Evolutionary conservation across 768 basidiomycete genomes (phyloP).

Genomic region (Cystofilobasidium bisporidii): DNA sequence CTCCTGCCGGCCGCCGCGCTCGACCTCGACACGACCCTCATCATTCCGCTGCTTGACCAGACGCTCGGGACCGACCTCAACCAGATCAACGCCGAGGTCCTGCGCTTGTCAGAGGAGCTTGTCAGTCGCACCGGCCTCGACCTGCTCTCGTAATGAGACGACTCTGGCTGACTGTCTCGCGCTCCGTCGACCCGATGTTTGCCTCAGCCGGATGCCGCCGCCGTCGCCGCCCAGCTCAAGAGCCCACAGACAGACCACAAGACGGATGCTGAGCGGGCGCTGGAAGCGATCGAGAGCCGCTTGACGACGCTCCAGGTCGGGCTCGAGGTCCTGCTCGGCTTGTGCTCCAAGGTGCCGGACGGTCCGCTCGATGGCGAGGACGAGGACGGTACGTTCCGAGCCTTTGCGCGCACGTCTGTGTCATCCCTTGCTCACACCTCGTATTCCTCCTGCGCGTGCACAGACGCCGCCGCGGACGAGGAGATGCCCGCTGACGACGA

Average conservation of each 20-base stretch:
- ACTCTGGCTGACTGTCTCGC: no score
- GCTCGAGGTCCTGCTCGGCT: conserved; percentile 77
- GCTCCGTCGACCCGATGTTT: no score
- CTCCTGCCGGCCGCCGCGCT: conserved; percentile 53
- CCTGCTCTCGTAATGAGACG: no score
- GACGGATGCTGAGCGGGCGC: conserved; percentile 55
- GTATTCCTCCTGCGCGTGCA: neutral
- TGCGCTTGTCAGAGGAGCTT: conserved; percentile 48
- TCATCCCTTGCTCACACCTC: neutral
- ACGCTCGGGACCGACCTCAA: conserved; percentile 54
- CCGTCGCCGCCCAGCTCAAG: conserved; percentile 37
- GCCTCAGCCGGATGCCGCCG: conserved; percentile 31
- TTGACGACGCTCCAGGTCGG: conserved; percentile 67
- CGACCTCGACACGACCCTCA: conserved; percentile 61
- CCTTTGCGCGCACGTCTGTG: neutral
- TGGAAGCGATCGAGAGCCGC: conserved; percentile 61
- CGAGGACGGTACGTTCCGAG: conserved; percentile 35
- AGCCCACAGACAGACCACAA: conserved; percentile 69
- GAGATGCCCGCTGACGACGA: conserved; percentile 28
- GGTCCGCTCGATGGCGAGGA: conserved; percentile 45
- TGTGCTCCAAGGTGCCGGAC: conserved; percentile 69
- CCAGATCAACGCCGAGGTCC: conserved; percentile 35
- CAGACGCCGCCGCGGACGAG: neutral
- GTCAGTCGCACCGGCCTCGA: conserved; percentile 40
- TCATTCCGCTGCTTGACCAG: conserved; percentile 62